Evolutionary conservation across 257 asterid genomes (phyloP), one percentile per base, ranked within the genome.

Genomic region (Salvia splendens): DNA sequence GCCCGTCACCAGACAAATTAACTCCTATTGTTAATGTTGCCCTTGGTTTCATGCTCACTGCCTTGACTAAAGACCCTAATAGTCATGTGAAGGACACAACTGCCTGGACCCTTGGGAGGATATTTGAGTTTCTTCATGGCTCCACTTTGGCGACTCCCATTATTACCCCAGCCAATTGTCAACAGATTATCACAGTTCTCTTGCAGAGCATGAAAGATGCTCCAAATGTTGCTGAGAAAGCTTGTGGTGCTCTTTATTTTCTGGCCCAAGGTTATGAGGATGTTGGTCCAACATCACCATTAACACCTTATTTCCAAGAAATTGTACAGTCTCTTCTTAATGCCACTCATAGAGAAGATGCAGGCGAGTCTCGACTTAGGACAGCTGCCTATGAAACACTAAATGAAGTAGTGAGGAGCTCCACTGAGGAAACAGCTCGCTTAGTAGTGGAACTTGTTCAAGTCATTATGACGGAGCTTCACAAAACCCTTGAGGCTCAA

Each of bases 31-130:
- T 87, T 55, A 85, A 83, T 65, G 87, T 82, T 73, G 95, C 88
- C 46, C 75, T 87, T 43, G 73, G 50, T 78, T 87, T 85, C 78
- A 85, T 87, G 92, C 90, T 87, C 53, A 47, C 84, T 38, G 90
- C 95, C 4, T 72, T 87, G 73, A 85, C 87, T 4, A 81, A 82
- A 43, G 92, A 87, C 63, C 89, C 88, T 5, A 87, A 81, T 64
- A 87, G 88, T 71, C 95, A 87, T 51, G 95, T 87, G 66, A 87
- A 87, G 80, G 95, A 87, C 79, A 87, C 95, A 0, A 87, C 92
- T 64, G 95, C 95, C 7, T 87, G 95, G 95, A 87, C 95, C 69
- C 66, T 87, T 58, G 92, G 95, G 52, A 82, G 95, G 72, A 85
- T 87, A 70, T 87, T 87, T 69, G 95, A 87, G 75, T 85, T 87